Evolutionary conservation across 768 basidiomycete species (phyloP), one percentile per base, ranked within the genome.

Genomic region (Lactifluus hygrophoroides): DNA sequence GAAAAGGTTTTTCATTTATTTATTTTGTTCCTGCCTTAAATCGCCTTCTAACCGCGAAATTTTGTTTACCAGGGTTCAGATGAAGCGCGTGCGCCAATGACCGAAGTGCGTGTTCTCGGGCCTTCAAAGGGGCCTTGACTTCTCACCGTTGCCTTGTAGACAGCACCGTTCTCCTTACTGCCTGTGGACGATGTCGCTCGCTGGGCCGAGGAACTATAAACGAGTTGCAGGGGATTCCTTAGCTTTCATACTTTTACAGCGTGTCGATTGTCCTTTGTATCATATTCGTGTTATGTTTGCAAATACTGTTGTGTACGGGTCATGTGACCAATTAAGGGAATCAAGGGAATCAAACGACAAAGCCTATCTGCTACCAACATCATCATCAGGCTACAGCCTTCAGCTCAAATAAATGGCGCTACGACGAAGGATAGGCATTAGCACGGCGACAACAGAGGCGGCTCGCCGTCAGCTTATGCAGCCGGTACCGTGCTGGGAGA

Each of bases 401-500:
- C n/a, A 30, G 10, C 37, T 40, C 43, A 17, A 56, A 34, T 0
- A 48, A 28, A 88, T 90, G 88, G 75, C 88, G 46, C 86, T 84
- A 30, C 78, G 82, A 70, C 77, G 88, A 64, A 82, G 86, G 69
- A 86, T 90, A 51, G 88, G 88, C 6, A 82, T 90, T 61, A 87
- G 83, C 66, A 76, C 77, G 23, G 85, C 86, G 48, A 85, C 85
- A 50, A 86, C 87, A 3, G 88, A 91, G 69, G 86, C 87, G 47
- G 88, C 88, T 34, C 79, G 88, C 38, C 80, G 88, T 58, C 86
- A 89, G 70, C 76, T 90, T n/a, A 90, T 91, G 86, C 87, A 88
- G 66, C 90, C 90, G 7, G 90, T 91, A n/a, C 80, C 78, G 27
- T 88, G 84, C 63, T 93, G 89, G 90, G 88, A 91, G 72, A 88